These are phyloP conservation scores for Nakazawaea siamensis DNA, from an alignment of 805 yeast genomes.

Conservation along the genomic window DNA sequence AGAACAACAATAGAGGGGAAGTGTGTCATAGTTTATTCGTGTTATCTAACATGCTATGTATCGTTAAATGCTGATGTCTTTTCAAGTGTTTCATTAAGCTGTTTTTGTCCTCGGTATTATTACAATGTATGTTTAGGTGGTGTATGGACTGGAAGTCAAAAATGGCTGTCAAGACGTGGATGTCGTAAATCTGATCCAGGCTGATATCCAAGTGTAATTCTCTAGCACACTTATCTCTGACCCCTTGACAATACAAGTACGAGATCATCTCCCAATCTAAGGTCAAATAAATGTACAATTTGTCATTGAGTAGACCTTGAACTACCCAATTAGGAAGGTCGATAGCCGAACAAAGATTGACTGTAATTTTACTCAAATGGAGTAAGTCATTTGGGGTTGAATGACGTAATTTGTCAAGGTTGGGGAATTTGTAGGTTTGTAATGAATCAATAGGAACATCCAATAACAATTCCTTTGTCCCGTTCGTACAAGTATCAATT, in stretches of 20 bases:
- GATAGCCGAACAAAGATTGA: not conserved
- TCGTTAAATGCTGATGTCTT: not conserved
- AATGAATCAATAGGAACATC: constrained; percentile 3
- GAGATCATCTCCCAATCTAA: not conserved
- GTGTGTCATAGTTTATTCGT: no score
- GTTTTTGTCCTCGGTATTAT: not conserved
- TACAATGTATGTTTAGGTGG: constrained; percentile 1
- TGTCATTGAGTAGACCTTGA: not conserved
- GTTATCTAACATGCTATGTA: not conserved
- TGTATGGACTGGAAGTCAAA: not conserved
- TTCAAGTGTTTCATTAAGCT: not conserved
- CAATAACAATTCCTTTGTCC: constrained; percentile 1
- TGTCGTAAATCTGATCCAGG: not conserved
- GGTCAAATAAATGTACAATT: not conserved
- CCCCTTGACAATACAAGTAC: not conserved
- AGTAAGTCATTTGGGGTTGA: not conserved
- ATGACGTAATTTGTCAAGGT: not conserved
- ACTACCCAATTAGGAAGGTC: not conserved
- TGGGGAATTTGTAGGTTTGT: constrained; percentile 5
- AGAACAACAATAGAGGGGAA: not conserved
- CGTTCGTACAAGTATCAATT: not conserved
- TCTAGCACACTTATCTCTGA: constrained; percentile 1
- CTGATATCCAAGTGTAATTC: not conserved
- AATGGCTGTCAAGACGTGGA: not conserved
- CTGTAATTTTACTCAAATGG: constrained; percentile 4